A percentile compares a stretch with the other conserved stretches of the same genome.
Evolutionary conservation across 768 basidiomycete species (phyloP).

Genomic region (Coprinellus micaceus): DNA sequence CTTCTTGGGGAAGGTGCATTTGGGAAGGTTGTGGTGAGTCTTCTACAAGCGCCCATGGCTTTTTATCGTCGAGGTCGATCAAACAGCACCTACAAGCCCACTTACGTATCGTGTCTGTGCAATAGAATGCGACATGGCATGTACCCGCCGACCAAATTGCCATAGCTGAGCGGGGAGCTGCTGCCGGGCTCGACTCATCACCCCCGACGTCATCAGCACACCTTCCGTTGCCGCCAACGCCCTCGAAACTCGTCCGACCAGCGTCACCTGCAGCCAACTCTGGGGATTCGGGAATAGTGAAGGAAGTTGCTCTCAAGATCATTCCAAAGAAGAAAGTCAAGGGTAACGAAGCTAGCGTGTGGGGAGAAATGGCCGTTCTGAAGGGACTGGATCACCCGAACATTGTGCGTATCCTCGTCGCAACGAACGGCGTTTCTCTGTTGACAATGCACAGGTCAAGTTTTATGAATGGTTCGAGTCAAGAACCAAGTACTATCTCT

Average conservation of each 20-base stretch:
- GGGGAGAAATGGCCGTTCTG: conserved; percentile 92
- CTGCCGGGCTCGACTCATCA: conserved; percentile 28
- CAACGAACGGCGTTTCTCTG: neutral
- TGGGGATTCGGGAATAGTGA: conserved; percentile 38
- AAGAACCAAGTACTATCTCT: conserved; percentile 89
- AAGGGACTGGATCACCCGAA: conserved; percentile 88
- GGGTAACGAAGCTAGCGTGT: conserved; percentile 83
- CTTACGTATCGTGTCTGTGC: conserved; percentile 5
- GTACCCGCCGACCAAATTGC: conserved; percentile 59
- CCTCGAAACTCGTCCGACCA: conserved; percentile 16
- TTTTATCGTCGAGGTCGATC: neutral
- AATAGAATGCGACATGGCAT: conserved; percentile 71
- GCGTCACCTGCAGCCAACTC: conserved; percentile 14
- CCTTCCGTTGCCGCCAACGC: conserved; percentile 11
- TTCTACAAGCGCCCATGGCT: neutral
- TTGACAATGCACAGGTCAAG: conserved; percentile 59
- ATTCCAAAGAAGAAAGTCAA: conserved; percentile 96
- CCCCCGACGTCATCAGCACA: conserved; percentile 12
- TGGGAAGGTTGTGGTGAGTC: conserved; percentile 78
- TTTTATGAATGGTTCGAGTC: conserved; percentile 98
- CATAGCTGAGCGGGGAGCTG: conserved; percentile 57
- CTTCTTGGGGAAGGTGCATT: conserved; percentile 82
- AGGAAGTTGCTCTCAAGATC: conserved; percentile 84
- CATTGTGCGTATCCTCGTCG: conserved; percentile 52
- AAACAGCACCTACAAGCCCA: neutral